Evolutionary conservation across 148 eudicot genomes (phyloP), one percentile per base, ranked within the genome.

Genomic region (Arbutus unedo): DNA sequence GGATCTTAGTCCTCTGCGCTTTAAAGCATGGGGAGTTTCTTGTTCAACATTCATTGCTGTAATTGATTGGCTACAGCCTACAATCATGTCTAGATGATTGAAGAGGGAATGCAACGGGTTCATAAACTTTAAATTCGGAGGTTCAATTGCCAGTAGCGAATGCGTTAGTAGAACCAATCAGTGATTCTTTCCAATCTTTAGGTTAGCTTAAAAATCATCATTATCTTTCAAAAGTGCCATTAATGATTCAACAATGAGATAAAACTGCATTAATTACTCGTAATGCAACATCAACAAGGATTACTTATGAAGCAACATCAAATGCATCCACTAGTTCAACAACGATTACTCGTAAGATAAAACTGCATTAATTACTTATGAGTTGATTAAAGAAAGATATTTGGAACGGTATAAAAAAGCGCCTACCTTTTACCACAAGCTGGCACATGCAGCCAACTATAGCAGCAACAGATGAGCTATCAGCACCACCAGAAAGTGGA

Each of bases 401-500:
- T 16, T 3, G 8, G 23, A 10, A 79, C 43, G 48, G 57, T 50
- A 66, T 74, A 8, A 70, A 23, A 49, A 18, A 0, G 16, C 31
- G 43, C 81, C 57, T 72, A 93, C 99, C 99, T 96, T 92, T 90
- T 66, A 93, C 94, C 66, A 96, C 99, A 80, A 94, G 98, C 88
- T 94, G 99, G 87, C 99, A 94, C 99, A 96, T 96, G 90, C 94
- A 94, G 82, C 99, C 99, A 86, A 93, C 98, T 47, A 96, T 93
- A 79, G 97, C 99, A 83, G 99, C 99, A 79, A 94, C 98, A 59
- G 98, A 94, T 45, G 99, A 96, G 89, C 99, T 96, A 92, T 96
- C 99, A 82, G 99, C 99, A 56, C 99, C 99, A 86, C 99, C 97
- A 68, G 98, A 96, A 68, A 96, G 95, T 81, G 99, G 99, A 88